Conservation (phyloP, 1,284 basidiomycete species). For the Boletus semigastroideus region DNA sequence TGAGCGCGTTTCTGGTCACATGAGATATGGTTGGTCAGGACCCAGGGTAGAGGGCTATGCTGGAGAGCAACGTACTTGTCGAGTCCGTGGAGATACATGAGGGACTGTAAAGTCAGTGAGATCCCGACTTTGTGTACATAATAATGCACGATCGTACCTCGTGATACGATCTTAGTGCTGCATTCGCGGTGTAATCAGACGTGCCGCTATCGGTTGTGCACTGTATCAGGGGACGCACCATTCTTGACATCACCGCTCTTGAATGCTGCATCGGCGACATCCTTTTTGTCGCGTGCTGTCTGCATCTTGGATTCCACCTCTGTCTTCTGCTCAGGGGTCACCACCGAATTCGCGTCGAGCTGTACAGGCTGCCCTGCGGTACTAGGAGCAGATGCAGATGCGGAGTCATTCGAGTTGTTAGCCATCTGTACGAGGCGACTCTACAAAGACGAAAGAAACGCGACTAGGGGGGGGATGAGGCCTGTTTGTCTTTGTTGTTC, state of each 20-base stretch:
- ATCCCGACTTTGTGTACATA: background rate
- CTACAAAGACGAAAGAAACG: background rate
- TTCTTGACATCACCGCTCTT: slow-evolving; percentile 59
- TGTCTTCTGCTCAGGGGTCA: slow-evolving; percentile 24
- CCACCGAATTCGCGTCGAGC: slow-evolving; percentile 25
- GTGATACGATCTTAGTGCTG: slow-evolving; percentile 67
- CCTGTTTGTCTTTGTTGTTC: slow-evolving; percentile 29
- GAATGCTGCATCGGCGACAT: slow-evolving; percentile 72
- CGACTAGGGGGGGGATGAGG: slow-evolving; percentile 2
- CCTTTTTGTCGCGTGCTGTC: slow-evolving; percentile 68
- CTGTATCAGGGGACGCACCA: slow-evolving; percentile 44
- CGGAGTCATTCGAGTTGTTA: background rate
- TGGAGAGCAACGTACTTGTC: slow-evolving; percentile 52
- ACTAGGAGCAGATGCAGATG: slow-evolving; percentile 1
- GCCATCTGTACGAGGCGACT: slow-evolving; percentile 16
- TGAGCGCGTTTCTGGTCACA: slow-evolving; percentile 47
- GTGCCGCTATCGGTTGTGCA: slow-evolving; percentile 1
- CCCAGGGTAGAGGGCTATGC: background rate
- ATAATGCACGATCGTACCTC: slow-evolving; percentile 41
- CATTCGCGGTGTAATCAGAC: slow-evolving; percentile 10
- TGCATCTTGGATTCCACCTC: slow-evolving; percentile 50
- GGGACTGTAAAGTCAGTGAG: slow-evolving; percentile 42
- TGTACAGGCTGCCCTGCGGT: slow-evolving; percentile 1
- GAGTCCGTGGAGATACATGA: slow-evolving; percentile 68
- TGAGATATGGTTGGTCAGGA: background rate